These are phyloP conservation scores for Lactifluus volemus DNA, from an alignment of 768 basidiomycete species.

Conservation along the genomic window DNA sequence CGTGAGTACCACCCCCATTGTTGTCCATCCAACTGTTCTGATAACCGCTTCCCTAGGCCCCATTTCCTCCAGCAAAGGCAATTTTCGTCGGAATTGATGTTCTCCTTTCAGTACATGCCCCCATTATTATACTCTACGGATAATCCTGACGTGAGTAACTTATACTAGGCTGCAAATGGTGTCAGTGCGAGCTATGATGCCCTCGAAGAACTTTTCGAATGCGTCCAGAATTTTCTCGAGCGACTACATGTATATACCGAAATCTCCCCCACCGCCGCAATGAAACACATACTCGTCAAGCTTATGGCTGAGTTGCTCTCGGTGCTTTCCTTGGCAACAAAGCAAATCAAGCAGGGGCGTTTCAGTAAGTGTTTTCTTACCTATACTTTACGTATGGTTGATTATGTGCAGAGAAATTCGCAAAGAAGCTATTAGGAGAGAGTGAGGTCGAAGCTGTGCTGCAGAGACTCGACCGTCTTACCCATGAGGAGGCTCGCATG, in stretches of 20 bases:
- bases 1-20: background rate
- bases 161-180: background rate
- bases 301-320: background rate
- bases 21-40: background rate
- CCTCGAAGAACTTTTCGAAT: background rate
- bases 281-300: background rate
- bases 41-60: background rate
- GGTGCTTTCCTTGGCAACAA: constrained; percentile 1
- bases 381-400: background rate
- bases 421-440: constrained; percentile 1
- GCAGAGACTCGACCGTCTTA: background rate
- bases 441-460: background rate
- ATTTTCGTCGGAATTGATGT: constrained; percentile 4
- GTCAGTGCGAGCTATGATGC: background rate
- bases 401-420: background rate
- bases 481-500: background rate
- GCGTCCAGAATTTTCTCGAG: background rate
- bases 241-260: constrained; percentile 1
- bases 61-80: background rate
- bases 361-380: background rate
- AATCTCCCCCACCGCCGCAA: background rate
- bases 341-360: background rate
- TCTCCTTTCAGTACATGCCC: background rate
- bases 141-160: background rate
- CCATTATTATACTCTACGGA: background rate